Percentiles rank a stretch among this genome's conserved stretches.
These are phyloP conservation scores for Pilatotrama ljubarskyi DNA, from an alignment of 768 basidiomycete genomes.

Conservation along the genomic window DNA sequence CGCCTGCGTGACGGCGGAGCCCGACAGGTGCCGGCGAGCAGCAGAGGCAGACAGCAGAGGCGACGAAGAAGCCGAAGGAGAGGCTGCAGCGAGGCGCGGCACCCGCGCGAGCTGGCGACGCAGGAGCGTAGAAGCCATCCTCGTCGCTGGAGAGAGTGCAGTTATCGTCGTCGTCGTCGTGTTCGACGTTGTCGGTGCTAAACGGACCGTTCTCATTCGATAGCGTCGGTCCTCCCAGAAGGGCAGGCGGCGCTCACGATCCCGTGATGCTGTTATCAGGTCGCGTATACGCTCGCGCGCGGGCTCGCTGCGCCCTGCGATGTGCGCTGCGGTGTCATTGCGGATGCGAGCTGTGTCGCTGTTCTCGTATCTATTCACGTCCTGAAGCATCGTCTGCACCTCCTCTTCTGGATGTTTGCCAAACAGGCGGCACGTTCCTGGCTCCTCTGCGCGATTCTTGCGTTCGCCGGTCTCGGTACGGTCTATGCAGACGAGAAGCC, in stretches of 20 bases:
- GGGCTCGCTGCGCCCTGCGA: background rate
- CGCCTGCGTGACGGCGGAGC: slow-evolving; percentile 36
- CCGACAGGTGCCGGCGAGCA: slow-evolving; percentile 40
- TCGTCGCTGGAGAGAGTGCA: slow-evolving; percentile 32
- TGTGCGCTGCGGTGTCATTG: slow-evolving; percentile 7
- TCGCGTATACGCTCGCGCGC: background rate
- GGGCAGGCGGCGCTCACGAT: slow-evolving; percentile 24
- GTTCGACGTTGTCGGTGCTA: slow-evolving; percentile 30
- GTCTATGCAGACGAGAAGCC: slow-evolving; percentile 45
- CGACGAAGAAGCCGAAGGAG: slow-evolving; percentile 28
- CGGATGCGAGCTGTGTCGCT: background rate
- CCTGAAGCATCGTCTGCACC: background rate
- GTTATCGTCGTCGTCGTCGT: slow-evolving; percentile 26
- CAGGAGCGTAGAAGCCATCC: slow-evolving; percentile 68
- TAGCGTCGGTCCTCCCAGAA: slow-evolving; percentile 12
- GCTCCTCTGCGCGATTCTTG: slow-evolving; percentile 8
- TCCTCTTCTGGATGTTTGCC: slow-evolving; percentile 2
- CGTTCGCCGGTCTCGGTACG: slow-evolving; percentile 8
- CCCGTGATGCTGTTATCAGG: background rate
- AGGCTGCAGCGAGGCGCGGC: slow-evolving; percentile 36
- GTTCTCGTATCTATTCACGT: background rate
- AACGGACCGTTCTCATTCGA: slow-evolving; percentile 34
- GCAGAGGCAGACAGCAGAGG: slow-evolving; percentile 11
- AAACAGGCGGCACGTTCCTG: background rate
- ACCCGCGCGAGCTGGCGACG: slow-evolving; percentile 55